A percentile compares a stretch with the other conserved stretches of the same genome.
These are phyloP conservation scores for Apophysomyces sp. DNA, from an alignment of 371 early-diverging fungal genomes.

Conservation along the genomic window DNA sequence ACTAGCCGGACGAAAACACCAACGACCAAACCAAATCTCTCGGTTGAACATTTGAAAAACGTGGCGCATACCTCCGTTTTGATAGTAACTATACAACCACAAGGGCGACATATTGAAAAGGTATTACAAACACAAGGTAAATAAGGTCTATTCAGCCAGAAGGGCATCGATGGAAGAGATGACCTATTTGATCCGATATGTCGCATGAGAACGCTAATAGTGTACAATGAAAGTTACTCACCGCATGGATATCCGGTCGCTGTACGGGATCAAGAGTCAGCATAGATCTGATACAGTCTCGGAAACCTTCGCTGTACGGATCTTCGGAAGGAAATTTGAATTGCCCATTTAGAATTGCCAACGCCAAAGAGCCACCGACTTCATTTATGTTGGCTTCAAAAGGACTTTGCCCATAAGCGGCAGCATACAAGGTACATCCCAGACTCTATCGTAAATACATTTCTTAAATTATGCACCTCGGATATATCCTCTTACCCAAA, in stretches of 20 bases:
- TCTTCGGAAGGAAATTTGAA: conserved; percentile 53
- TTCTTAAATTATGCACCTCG: not conserved
- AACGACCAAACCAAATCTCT: too few relatives aligned
- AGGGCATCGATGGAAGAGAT: conserved; percentile 1
- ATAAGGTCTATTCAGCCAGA: not conserved
- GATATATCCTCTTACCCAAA: conserved; percentile 54
- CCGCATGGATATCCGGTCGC: conserved; percentile 61
- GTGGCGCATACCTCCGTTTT: too few relatives aligned
- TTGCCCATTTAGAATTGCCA: conserved; percentile 66
- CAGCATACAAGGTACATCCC: conserved; percentile 72
- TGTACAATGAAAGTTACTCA: conserved; percentile 5
- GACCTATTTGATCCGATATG: conserved; percentile 4
- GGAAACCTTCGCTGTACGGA: conserved; percentile 60
- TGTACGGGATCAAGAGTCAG: conserved; percentile 61
- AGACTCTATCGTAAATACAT: conserved; percentile 28
- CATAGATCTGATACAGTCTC: conserved; percentile 58
- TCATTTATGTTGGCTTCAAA: conserved; percentile 68
- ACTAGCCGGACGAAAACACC: too few relatives aligned
- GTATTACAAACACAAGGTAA: not conserved
- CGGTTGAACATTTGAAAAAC: too few relatives aligned
- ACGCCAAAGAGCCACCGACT: conserved; percentile 68
- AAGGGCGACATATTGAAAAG: not conserved
- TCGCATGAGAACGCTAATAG: not conserved
- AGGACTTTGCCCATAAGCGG: conserved; percentile 70
- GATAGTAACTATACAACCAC: too few relatives aligned